Evolutionary conservation across 2,329 filamentous ascomycete species (phyloP).

Genomic region (Verticillium longisporum): DNA sequence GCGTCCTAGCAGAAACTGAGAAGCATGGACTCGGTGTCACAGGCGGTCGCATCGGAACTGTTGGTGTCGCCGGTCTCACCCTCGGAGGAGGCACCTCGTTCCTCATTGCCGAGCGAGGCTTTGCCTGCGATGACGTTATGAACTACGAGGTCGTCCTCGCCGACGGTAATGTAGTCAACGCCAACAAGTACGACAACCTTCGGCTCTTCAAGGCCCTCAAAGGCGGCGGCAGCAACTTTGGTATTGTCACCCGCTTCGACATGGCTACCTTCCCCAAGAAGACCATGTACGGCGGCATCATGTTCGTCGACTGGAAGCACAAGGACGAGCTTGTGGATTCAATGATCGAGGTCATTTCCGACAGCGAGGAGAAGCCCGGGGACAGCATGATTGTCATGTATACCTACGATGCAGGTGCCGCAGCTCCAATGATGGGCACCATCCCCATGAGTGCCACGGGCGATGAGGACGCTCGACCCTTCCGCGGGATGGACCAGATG

Average conservation of each 20-base stretch:
- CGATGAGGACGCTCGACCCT: slow-evolving; percentile 1
- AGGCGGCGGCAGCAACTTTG: slow-evolving; percentile 40
- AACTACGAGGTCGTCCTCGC: slow-evolving; percentile 39
- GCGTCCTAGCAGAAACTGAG: slow-evolving; percentile 14
- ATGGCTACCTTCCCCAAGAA: slow-evolving; percentile 6
- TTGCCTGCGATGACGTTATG: slow-evolving; percentile 33
- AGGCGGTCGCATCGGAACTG: slow-evolving; percentile 15
- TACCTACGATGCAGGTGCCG: not conserved
- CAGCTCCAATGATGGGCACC: slow-evolving; percentile 1
- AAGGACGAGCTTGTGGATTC: slow-evolving; percentile 7
- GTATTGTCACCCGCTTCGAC: slow-evolving; percentile 25
- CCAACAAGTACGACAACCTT: slow-evolving; percentile 22
- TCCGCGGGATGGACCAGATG: slow-evolving; percentile 2
- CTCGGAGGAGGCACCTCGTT: slow-evolving; percentile 22
- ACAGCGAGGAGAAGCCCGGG: not conserved
- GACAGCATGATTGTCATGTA: not conserved
- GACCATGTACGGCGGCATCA: slow-evolving; percentile 1
- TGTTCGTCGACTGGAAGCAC: slow-evolving; percentile 21
- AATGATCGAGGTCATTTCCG: not conserved
- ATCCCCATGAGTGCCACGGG: slow-evolving; percentile 5
- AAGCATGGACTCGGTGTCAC: slow-evolving; percentile 12
- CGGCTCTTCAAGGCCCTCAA: slow-evolving; percentile 41
- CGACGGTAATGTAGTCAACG: slow-evolving; percentile 31
- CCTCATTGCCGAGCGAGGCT: slow-evolving; percentile 20
- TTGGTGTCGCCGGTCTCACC: slow-evolving; percentile 19